Evolutionary conservation across 257 asterid species (phyloP).

Genomic region (Misopates orontium): DNA sequence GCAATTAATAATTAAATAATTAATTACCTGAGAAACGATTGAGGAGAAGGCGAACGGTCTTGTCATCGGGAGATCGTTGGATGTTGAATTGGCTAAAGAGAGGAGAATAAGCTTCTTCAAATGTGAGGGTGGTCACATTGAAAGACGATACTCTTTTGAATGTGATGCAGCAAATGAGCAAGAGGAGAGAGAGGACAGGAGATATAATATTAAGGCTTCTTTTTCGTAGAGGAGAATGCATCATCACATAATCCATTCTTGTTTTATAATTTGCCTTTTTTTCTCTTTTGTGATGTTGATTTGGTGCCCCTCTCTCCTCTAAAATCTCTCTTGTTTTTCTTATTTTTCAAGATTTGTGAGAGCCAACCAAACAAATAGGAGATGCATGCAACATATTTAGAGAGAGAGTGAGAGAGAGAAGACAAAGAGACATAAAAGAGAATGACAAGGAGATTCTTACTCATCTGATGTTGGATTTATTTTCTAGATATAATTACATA

Average conservation of each 20-base stretch:
- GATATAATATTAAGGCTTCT: too few relatives aligned
- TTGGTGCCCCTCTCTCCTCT: constrained; percentile 17
- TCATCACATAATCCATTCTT: constrained; percentile 29
- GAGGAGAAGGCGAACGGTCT: constrained; percentile 68
- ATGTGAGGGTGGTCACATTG: constrained; percentile 59
- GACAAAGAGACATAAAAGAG: neutral
- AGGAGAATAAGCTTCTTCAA: constrained; percentile 55
- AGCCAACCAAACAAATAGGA: constrained; percentile 24
- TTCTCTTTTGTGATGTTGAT: neutral
- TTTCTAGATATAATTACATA: neutral
- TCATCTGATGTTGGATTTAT: neutral
- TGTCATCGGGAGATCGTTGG: constrained; percentile 53
- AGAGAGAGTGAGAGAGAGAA: neutral
- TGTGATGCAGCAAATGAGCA: constrained; percentile 13
- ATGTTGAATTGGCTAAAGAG: constrained; percentile 86
- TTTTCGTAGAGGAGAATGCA: constrained; percentile 23
- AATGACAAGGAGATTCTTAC: neutral
- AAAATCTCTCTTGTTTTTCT: constrained; percentile 17
- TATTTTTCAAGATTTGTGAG: neutral
- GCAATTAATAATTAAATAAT: neutral
- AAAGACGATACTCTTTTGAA: constrained; percentile 30
- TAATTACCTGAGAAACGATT: constrained; percentile 67
- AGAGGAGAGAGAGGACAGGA: constrained; percentile 12
- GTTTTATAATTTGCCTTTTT: constrained; percentile 1
- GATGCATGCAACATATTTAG: neutral